Conservation (phyloP, 1,139 yeast genomes). For the Blastobotrys indianensis region DNA sequence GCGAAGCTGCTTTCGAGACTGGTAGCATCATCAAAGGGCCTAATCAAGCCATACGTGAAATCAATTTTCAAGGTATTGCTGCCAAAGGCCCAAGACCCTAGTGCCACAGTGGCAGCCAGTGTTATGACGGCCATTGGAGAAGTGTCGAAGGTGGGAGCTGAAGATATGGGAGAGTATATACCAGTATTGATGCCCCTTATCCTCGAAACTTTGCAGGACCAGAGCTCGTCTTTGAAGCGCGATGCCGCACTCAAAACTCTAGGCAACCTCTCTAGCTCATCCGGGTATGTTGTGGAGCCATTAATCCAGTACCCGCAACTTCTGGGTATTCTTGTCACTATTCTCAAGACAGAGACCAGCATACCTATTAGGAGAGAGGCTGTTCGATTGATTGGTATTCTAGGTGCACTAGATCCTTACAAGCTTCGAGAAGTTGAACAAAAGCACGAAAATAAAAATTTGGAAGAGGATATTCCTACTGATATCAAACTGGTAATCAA, state of each 20-base stretch:
- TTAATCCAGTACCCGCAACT: constrained; percentile 85
- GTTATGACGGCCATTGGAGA: constrained; percentile 89
- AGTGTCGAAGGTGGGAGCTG: constrained; percentile 82
- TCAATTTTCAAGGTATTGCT: constrained; percentile 81
- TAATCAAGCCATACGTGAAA: constrained; percentile 82
- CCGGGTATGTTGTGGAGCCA: constrained; percentile 95
- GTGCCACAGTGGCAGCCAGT: constrained; percentile 76
- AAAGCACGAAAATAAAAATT: constrained; percentile 48
- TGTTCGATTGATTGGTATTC: constrained; percentile 78
- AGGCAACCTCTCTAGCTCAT: constrained; percentile 83
- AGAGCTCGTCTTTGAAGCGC: constrained; percentile 75
- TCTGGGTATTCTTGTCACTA: constrained; percentile 72
- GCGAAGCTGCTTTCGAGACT: constrained; percentile 69
- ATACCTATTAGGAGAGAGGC: constrained; percentile 75
- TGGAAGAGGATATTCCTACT: constrained; percentile 76
- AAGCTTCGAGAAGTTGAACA: constrained; percentile 90
- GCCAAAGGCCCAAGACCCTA: constrained; percentile 65
- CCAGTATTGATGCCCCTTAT: constrained; percentile 80
- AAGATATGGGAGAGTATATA: constrained; percentile 67
- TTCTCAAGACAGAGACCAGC: constrained; percentile 74
- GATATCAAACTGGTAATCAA: constrained; percentile 88
- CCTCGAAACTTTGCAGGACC: constrained; percentile 85
- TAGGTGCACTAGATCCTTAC: constrained; percentile 96
- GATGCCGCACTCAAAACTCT: constrained; percentile 85
- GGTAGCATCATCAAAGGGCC: constrained; percentile 69